Conservation (phyloP, 495 filamentous ascomycete species). For the Penicillium bovifimosum region DNA sequence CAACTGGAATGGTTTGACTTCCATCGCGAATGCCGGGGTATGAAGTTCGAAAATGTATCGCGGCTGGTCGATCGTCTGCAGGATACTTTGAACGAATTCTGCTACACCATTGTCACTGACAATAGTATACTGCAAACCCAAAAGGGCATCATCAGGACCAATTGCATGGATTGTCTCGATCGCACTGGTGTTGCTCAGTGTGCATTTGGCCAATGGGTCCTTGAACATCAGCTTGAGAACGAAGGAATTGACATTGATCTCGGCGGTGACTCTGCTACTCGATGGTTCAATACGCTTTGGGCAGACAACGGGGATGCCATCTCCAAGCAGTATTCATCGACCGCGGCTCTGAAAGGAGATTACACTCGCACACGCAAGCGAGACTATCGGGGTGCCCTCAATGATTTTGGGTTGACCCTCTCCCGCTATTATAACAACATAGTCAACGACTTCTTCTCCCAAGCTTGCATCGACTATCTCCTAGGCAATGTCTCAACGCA, state of each 20-base stretch:
- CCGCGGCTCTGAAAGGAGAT: constrained; percentile 90
- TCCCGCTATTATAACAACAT: constrained; percentile 68
- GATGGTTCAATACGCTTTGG: constrained; percentile 94
- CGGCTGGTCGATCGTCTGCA: constrained; percentile 66
- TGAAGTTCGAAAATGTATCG: constrained; percentile 94
- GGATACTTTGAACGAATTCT: constrained; percentile 55
- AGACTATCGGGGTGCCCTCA: constrained; percentile 84
- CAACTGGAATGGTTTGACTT: constrained; percentile 96
- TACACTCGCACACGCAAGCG: constrained; percentile 87
- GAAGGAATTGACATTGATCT: constrained; percentile 66
- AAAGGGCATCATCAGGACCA: constrained; percentile 73
- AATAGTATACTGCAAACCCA: constrained; percentile 53
- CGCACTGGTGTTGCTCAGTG: constrained; percentile 91
- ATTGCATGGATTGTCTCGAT: constrained; percentile 97
- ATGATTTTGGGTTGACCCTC: constrained; percentile 86
- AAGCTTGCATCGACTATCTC: constrained; percentile 90
- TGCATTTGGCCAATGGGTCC: constrained; percentile 68
- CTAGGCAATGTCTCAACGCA: constrained; percentile 76
- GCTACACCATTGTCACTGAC: constrained; percentile 55
- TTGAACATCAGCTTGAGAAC: constrained; percentile 70
- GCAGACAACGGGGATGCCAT: constrained; percentile 79
- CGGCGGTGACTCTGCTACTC: constrained; percentile 63
- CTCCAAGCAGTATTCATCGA: constrained; percentile 70
- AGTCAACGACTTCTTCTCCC: constrained; percentile 93
- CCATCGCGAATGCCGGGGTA: constrained; percentile 80